Conservation (phyloP, 2,329 filamentous ascomycete genomes). For the Colletotrichum scovillei region DNA sequence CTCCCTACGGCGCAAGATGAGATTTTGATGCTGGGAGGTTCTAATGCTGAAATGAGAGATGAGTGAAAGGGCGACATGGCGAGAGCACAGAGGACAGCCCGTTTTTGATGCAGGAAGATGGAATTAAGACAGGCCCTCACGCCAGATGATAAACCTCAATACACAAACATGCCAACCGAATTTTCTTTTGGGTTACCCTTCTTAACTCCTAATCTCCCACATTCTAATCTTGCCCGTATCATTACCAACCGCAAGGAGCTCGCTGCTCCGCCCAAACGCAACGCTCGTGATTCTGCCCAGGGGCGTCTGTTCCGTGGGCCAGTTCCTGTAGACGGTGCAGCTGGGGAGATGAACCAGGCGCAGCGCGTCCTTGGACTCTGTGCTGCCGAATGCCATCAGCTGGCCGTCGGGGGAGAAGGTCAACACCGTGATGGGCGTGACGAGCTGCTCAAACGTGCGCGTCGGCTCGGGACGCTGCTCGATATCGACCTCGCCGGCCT, state of each 20-base stretch:
- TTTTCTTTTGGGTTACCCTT: not conserved
- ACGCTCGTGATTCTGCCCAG: conserved; percentile 84
- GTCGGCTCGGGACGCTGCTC: conserved; percentile 77
- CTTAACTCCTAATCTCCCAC: conserved; percentile 85
- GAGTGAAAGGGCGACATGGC: not conserved
- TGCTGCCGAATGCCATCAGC: conserved; percentile 85
- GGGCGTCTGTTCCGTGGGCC: conserved; percentile 92
- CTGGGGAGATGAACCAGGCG: conserved; percentile 89
- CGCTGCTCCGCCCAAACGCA: conserved; percentile 73
- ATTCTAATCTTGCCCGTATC: conserved; percentile 88
- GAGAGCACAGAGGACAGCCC: not conserved
- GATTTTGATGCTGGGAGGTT: not conserved
- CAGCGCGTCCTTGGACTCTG: conserved; percentile 89
- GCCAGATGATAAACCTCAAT: conserved; percentile 3
- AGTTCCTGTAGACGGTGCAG: conserved; percentile 95
- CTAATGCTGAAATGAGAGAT: too few species aligned
- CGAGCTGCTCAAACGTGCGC: conserved; percentile 84
- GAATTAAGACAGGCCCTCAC: conserved; percentile 3
- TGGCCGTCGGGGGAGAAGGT: conserved; percentile 91
- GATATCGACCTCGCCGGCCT: conserved; percentile 59
- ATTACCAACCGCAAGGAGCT: conserved; percentile 86
- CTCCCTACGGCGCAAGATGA: conserved; percentile 43
- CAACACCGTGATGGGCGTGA: conserved; percentile 83
- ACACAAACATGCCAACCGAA: conserved; percentile 21
- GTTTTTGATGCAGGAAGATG: not conserved